A percentile compares a stretch with the other conserved stretches of the same genome.
Evolutionary conservation across 164 flowering plant genomes (phyloP).

Genomic region (Vitis labrusca): DNA sequence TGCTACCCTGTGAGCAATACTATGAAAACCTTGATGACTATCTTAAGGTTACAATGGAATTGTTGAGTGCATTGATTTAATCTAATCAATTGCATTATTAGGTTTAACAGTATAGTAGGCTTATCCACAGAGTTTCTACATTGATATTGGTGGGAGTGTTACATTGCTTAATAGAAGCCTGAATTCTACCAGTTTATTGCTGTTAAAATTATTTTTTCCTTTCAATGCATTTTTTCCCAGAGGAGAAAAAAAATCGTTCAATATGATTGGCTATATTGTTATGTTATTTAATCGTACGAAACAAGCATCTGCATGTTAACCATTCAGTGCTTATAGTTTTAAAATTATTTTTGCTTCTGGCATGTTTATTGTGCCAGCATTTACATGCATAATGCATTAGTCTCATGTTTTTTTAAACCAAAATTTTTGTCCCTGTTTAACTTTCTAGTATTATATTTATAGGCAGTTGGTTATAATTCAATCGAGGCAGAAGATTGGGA

Average conservation of each 20-base stretch:
- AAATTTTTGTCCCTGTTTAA: conserved; percentile 2
- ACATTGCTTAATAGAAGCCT: background rate
- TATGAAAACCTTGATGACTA: too few relatives aligned
- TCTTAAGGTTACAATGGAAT: too few relatives aligned
- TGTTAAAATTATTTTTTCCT: too few relatives aligned
- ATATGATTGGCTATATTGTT: too few relatives aligned
- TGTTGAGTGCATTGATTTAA: background rate
- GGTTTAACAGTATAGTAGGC: background rate
- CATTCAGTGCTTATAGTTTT: background rate
- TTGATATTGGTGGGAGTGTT: background rate
- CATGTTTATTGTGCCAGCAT: background rate
- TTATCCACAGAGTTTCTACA: background rate
- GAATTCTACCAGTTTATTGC: background rate
- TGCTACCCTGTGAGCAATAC: too few relatives aligned
- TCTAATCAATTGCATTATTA: background rate
- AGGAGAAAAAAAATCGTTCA: too few relatives aligned
- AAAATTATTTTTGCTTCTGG: background rate
- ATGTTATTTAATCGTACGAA: background rate
- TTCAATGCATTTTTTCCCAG: too few relatives aligned
- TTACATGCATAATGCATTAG: background rate
- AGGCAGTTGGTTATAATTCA: conserved; percentile 99
- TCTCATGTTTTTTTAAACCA: background rate
- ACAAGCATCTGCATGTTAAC: background rate
- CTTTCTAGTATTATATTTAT: conserved; percentile 10
- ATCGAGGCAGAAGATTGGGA: conserved; percentile 99